Evolutionary conservation across 768 basidiomycete species (phyloP), one percentile per base, ranked within the genome.

Genomic region (Pulveroboletus ravenelii): DNA sequence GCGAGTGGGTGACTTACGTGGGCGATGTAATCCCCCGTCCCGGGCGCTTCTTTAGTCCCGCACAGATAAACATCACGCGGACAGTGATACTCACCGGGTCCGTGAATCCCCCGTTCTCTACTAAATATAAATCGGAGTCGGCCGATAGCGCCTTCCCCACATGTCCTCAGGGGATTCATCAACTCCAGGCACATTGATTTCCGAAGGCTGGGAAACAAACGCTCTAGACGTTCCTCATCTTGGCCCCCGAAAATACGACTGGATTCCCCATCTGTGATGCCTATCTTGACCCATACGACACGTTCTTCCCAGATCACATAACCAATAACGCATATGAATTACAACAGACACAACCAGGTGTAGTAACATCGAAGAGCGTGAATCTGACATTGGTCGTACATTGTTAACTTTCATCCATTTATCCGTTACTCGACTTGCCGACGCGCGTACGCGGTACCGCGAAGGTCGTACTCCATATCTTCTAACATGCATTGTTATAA

Each of bases 401-500:
- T 17, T 23, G 23, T 8, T 8, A 13, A 9, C 5, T 25, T 39
- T 39, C 18, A 20, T 37, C 17, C 41, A 2, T 25, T 34, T 15
- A 23, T 25, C 10, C 32, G 15, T 34, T 18, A 12, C 10, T 3
- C 1, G 18, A 31, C 31, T 20, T 32, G 20, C 43, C 15, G 31
- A 2, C n/a, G 14, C n/a, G 43, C 15, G 7, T 45, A n/a, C 15
- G 7, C 10, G 32, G 34, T 13, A 17, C 5, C 3, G n/a, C 20
- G 12, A 36, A 10, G 23, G 7, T 14, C 23, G 23, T 27, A n/a
- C 9, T 17, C 15, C 15, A 14, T 27, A n/a, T 13, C 44, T 36
- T 36, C 45, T 45, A 45, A 17, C 84, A 85, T 37, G 74, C 61
- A 8, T 82, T 81, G 60, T 78, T 67, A 57, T 84, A 76, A 41